A percentile compares a stretch with the other conserved stretches of the same genome.
Conservation (phyloP, 306 rosid genomes). For the Prunus persica region DNA sequence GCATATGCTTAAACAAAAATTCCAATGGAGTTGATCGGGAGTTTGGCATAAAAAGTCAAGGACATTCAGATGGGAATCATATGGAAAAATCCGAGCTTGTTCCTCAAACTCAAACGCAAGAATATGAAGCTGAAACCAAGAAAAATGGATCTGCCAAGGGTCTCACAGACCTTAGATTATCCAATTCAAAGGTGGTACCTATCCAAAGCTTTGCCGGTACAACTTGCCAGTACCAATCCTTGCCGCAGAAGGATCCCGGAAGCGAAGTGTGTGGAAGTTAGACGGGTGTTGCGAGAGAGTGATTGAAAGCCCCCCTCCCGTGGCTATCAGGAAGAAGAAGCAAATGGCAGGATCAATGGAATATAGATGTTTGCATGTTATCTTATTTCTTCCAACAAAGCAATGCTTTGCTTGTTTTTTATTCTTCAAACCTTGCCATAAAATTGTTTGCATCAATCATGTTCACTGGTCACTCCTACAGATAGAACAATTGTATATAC, state of each 20-base stretch:
- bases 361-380: neutral
- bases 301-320: neutral
- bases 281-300: neutral
- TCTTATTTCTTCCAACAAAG: neutral
- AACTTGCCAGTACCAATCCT: slow-evolving; percentile 25
- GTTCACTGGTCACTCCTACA: neutral
- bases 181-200: slow-evolving; percentile 23
- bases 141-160: slow-evolving; percentile 34
- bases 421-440: neutral
- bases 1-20: slow-evolving; percentile 72
- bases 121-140: slow-evolving; percentile 34
- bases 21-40: slow-evolving; percentile 47
- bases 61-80: slow-evolving; percentile 38
- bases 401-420: slow-evolving; percentile 10
- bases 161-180: slow-evolving; percentile 38
- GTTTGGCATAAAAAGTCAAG: slow-evolving; percentile 39
- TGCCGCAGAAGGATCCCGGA: neutral
- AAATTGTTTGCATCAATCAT: slow-evolving; percentile 2
- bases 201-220: slow-evolving; percentile 30
- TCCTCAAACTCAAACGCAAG: slow-evolving; percentile 37
- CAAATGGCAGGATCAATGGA: neutral
- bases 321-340: neutral
- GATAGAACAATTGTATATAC: slow-evolving; percentile 20
- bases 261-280: neutral
- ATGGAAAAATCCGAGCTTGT: slow-evolving; percentile 34